A percentile compares a stretch with the other conserved stretches of the same genome.
Evolutionary conservation across 768 basidiomycete genomes (phyloP).

Genomic region (Boletus bicolor): DNA sequence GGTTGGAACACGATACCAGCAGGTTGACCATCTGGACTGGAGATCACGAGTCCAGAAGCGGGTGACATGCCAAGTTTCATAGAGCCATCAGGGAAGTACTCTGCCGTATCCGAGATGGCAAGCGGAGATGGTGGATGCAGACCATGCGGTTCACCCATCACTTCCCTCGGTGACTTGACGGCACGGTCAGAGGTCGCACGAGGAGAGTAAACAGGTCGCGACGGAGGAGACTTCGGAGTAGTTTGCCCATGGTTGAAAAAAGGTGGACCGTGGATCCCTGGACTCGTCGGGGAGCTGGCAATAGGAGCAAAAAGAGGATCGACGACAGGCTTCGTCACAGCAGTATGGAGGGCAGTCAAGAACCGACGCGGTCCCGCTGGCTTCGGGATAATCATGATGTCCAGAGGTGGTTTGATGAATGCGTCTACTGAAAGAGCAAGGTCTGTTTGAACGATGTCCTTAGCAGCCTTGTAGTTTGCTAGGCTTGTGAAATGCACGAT

Average conservation of each 20-base stretch:
- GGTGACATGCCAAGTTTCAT: conserved; percentile 70
- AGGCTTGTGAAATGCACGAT: conserved; percentile 92
- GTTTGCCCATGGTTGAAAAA: conserved; percentile 37
- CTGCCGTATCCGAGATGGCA: conserved; percentile 64
- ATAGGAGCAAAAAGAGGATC: conserved; percentile 95
- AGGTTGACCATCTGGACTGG: conserved; percentile 89
- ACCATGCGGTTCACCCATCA: conserved; percentile 35
- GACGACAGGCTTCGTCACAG: conserved; percentile 77
- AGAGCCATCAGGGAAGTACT: conserved; percentile 63
- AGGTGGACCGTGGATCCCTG: conserved; percentile 51
- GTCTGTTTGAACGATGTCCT: conserved; percentile 73
- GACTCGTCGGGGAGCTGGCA: conserved; percentile 84
- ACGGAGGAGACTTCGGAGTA: conserved; percentile 42
- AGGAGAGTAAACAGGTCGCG: conserved; percentile 40
- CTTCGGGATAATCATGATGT: conserved; percentile 96
- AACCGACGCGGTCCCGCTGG: conserved; percentile 94
- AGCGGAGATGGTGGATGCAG: conserved; percentile 67
- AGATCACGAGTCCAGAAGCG: conserved; percentile 84
- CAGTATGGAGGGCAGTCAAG: conserved; percentile 88
- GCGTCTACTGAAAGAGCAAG: conserved; percentile 43
- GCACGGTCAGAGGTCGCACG: conserved; percentile 66
- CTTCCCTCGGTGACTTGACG: conserved; percentile 50
- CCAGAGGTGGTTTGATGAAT: conserved; percentile 56
- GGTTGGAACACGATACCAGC: conserved; percentile 98
- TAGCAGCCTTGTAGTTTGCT: conserved; percentile 82